Evolutionary conservation across 2,329 filamentous ascomycete genomes (phyloP).

Genomic region (Macrophomina phaseolina): DNA sequence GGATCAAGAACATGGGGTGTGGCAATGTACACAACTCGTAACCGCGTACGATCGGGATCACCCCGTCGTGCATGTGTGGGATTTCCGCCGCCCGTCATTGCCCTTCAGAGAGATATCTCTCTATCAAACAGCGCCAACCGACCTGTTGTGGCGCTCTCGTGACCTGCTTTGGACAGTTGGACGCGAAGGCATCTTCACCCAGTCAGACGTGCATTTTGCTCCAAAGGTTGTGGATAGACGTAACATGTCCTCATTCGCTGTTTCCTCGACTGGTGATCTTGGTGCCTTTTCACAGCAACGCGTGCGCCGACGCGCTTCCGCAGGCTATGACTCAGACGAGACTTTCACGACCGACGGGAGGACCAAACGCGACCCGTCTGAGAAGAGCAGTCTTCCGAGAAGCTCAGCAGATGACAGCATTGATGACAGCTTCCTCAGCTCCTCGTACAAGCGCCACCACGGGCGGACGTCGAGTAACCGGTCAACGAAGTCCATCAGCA

Average conservation of each 20-base stretch:
- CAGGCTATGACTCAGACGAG: constrained; percentile 44
- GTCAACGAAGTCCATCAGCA: constrained; percentile 59
- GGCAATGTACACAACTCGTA: constrained; percentile 67
- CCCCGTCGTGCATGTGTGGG: constrained; percentile 67
- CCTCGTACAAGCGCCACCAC: constrained; percentile 54
- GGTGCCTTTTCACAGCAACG: constrained; percentile 61
- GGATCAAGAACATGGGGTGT: constrained; percentile 58
- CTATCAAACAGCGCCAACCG: constrained; percentile 61
- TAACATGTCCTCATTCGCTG: constrained; percentile 61
- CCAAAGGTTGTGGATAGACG: constrained; percentile 64
- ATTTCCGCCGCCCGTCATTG: constrained; percentile 66
- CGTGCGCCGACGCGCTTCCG: constrained; percentile 47
- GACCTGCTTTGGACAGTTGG: constrained; percentile 70
- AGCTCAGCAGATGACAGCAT: constrained; percentile 63
- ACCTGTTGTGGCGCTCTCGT: constrained; percentile 68
- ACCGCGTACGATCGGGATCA: constrained; percentile 68
- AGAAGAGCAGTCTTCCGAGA: constrained; percentile 53
- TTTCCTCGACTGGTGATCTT: constrained; percentile 64
- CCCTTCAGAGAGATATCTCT: constrained; percentile 66
- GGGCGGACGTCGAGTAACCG: constrained; percentile 53
- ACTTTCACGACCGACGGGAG: constrained; percentile 47
- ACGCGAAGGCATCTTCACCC: constrained; percentile 65
- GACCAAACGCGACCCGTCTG: constrained; percentile 53
- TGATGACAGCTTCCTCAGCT: constrained; percentile 61
- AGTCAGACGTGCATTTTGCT: constrained; percentile 66